Evolutionary conservation across 305 asterid species (phyloP), one percentile per base, ranked within the genome.

Genomic region (Andrographis paniculata): DNA sequence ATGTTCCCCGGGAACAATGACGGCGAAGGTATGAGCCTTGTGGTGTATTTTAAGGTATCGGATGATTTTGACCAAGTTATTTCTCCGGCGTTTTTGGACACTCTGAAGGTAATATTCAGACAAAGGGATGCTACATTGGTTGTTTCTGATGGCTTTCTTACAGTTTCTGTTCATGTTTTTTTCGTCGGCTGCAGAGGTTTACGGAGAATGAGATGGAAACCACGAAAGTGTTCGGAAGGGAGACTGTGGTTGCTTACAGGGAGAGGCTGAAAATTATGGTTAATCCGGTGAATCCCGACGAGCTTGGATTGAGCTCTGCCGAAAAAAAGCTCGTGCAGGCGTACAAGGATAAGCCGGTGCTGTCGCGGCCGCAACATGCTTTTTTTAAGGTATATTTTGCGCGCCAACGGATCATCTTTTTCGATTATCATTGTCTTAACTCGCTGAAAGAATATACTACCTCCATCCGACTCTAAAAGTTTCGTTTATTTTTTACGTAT

Each of bases 11-110:
- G 95, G 50, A 85, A 82, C 14, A 64, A 67, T 22, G 97, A 85
- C 18, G 97, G 97, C 9, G 91, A 80, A 52, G 95, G 97, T 49
- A 69, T 68, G 68, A 88, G 93, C 79, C 93, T 88, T 30, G 91
- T 85, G 1, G 18, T 85, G 38, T 85, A 85, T 58, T 88, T 88
- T 74, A 68, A 73, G 66, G 55, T 85, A 44, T 70, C 83, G 0
- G 82, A 85, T 38, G 63, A 70, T 69, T 88, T 88, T 19, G 73
- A 71, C n/a, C 49, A 40, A 19, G 86, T 85, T 27, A 64, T 65
- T 55, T 60, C 83, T 54, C 53, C 71, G 4, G 63, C 62, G 42
- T 75, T 56, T 73, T 71, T 72, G 52, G 77, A 85, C 48, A 63
- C 80, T 33, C 59, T 88, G 55, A 74, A 85, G 97, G 97, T 87